These are phyloP conservation scores for Mucor piriformis DNA, from an alignment of 371 early-diverging fungal genomes.

Conservation along the genomic window DNA sequence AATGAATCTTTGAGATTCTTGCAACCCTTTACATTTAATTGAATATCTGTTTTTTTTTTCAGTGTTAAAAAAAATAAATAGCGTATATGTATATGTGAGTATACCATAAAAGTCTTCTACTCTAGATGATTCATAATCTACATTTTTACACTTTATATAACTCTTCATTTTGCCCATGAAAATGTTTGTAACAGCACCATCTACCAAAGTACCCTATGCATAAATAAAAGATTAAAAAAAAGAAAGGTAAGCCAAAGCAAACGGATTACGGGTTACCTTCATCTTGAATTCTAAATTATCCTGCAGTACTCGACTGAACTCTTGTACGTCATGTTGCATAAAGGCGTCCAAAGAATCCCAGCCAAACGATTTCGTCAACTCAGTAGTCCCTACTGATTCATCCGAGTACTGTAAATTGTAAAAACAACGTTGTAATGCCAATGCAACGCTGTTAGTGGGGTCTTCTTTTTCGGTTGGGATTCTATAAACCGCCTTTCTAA, in stretches of 20 bases:
- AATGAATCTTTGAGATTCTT: slow-evolving; percentile 90
- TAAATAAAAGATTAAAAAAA: not conserved
- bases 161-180: slow-evolving; percentile 96
- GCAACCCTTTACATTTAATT: slow-evolving; percentile 93
- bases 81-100: not conserved
- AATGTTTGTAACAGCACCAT: slow-evolving; percentile 86
- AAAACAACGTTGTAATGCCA: slow-evolving; percentile 93
- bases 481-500: slow-evolving; percentile 86
- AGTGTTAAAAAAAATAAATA: not conserved
- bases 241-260: not conserved
- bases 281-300: slow-evolving; percentile 94
- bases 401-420: slow-evolving; percentile 79
- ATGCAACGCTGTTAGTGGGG: slow-evolving; percentile 79
- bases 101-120: slow-evolving; percentile 63
- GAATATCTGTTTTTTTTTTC: slow-evolving; percentile 64
- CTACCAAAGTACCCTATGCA: slow-evolving; percentile 70
- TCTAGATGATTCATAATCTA: slow-evolving; percentile 91
- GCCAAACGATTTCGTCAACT: slow-evolving; percentile 94
- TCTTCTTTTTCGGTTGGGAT: slow-evolving; percentile 90
- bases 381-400: slow-evolving; percentile 83
- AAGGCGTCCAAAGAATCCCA: slow-evolving; percentile 95
- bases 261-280: slow-evolving; percentile 78
- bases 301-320: slow-evolving; percentile 93
- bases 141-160: slow-evolving; percentile 91
- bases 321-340: slow-evolving; percentile 97